phyloP scores from a whole-genome alignment of 768 basidiomycete species.

The Mycena leptocephala region DNA sequence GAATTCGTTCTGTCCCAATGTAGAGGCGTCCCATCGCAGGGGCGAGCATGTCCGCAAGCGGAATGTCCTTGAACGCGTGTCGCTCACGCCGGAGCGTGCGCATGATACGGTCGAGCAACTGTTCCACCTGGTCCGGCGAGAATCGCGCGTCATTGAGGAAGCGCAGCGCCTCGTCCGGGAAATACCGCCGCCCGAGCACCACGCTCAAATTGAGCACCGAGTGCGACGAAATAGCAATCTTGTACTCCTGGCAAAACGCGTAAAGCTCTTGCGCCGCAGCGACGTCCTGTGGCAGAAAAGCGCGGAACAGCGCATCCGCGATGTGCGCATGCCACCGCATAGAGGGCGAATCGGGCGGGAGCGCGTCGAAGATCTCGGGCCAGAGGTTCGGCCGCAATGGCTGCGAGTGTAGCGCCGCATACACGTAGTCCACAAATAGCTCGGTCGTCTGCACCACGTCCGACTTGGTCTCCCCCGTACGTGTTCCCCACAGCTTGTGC shows the following conservation, averaged over 20 bases:
- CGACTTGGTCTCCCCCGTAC: constrained; percentile 26
- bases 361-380: constrained; percentile 47
- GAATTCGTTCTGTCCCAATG: constrained; percentile 40
- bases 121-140: constrained; percentile 49
- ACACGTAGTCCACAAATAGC: constrained; percentile 54
- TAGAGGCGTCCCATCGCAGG: constrained; percentile 57
- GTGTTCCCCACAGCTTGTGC: constrained; percentile 46
- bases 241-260: constrained; percentile 43
- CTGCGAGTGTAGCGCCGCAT: constrained; percentile 26
- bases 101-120: constrained; percentile 58
- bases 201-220: constrained; percentile 50
- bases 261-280: constrained; percentile 53
- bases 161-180: constrained; percentile 47
- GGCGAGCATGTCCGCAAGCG: constrained; percentile 51
- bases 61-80: constrained; percentile 45
- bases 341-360: constrained; percentile 45
- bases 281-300: constrained; percentile 48
- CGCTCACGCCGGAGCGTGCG: constrained; percentile 54
- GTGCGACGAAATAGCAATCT: constrained; percentile 41
- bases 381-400: constrained; percentile 47
- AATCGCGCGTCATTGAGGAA: constrained; percentile 54
- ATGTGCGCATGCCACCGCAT: constrained; percentile 45
- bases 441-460: constrained; percentile 48
- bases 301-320: constrained; percentile 40
- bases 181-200: constrained; percentile 47